Percentiles rank a stretch among this genome's conserved stretches.
Evolutionary conservation across 177 flowering plant genomes (phyloP).

Genomic region (Vitis hybrid): DNA sequence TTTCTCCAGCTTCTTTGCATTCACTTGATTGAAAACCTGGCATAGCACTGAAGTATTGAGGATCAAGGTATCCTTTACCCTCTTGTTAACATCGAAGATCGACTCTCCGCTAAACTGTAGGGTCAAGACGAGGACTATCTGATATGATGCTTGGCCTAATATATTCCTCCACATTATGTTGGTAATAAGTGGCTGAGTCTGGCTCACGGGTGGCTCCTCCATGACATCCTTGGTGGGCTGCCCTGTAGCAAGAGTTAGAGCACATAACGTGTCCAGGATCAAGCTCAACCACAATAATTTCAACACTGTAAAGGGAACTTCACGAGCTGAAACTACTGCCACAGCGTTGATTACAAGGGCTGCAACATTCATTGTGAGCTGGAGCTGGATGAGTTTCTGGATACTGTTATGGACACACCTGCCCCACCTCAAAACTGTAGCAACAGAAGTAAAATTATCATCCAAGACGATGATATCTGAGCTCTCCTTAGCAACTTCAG

Average conservation of each 20-base stretch:
- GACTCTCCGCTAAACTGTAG: conserved; percentile 43
- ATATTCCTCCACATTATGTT: conserved; percentile 61
- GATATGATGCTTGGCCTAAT: conserved; percentile 46
- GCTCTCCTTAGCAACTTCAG: conserved; percentile 55
- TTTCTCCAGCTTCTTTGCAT: conserved; percentile 52
- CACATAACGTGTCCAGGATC: conserved; percentile 49
- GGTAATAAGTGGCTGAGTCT: conserved; percentile 45
- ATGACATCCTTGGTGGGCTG: conserved; percentile 42
- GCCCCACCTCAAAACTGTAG: conserved; percentile 50
- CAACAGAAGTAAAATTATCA: conserved; percentile 53
- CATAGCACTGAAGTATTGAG: conserved; percentile 56
- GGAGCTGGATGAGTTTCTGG: conserved; percentile 69
- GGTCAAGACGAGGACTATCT: conserved; percentile 36
- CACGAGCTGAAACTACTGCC: conserved; percentile 50
- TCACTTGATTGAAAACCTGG: conserved; percentile 59
- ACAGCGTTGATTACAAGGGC: conserved; percentile 56
- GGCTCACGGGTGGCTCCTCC: conserved; percentile 42
- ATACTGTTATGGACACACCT: conserved; percentile 60
- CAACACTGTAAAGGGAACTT: conserved; percentile 51
- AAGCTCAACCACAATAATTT: conserved; percentile 52
- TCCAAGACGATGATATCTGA: conserved; percentile 53
- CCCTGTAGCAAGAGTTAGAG: conserved; percentile 47
- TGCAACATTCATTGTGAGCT: conserved; percentile 57
- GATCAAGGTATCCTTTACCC: conserved; percentile 49
- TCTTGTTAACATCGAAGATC: conserved; percentile 29